Conservation (phyloP, 352 stramenopile species). For the Globisporangium emineosum region DNA sequence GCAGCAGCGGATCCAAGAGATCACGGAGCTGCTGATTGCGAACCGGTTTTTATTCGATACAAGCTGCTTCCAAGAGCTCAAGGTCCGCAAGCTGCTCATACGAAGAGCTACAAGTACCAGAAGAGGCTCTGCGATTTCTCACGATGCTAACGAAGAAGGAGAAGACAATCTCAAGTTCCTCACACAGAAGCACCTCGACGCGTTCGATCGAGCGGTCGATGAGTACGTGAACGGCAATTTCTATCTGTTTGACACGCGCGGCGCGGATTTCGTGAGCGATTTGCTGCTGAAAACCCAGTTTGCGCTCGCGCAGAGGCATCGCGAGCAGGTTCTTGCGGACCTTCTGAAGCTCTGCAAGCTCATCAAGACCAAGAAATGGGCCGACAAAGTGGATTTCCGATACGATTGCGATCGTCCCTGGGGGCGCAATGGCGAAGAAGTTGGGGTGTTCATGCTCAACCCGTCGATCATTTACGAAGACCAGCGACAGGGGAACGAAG, state of each 20-base stretch:
- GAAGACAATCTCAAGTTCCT: slow-evolving; percentile 40
- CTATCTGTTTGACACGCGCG: slow-evolving; percentile 48
- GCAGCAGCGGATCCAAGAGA: slow-evolving; percentile 49
- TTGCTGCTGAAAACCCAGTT: slow-evolving; percentile 57
- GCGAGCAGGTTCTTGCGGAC: slow-evolving; percentile 48
- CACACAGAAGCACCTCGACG: slow-evolving; percentile 35
- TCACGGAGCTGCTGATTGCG: slow-evolving; percentile 36
- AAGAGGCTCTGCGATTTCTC: not conserved
- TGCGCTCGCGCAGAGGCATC: slow-evolving; percentile 41
- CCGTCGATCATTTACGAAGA: slow-evolving; percentile 49
- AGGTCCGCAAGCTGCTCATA: slow-evolving; percentile 30
- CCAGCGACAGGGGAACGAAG: slow-evolving; percentile 15
- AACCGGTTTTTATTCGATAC: slow-evolving; percentile 34
- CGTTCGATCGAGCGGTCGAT: slow-evolving; percentile 53
- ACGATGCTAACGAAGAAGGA: no score
- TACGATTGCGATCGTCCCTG: slow-evolving; percentile 69
- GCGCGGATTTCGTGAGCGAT: slow-evolving; percentile 55
- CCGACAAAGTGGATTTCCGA: slow-evolving; percentile 71
- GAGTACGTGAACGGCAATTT: slow-evolving; percentile 70
- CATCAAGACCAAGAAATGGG: slow-evolving; percentile 61
- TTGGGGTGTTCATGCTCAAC: slow-evolving; percentile 50
- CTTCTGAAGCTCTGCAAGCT: slow-evolving; percentile 50
- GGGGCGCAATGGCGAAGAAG: slow-evolving; percentile 45
- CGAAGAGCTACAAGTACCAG: not conserved
- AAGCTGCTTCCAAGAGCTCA: slow-evolving; percentile 40